Evolutionary conservation across 2,329 filamentous ascomycete species (phyloP).

Genomic region (Huntiella savannae): DNA sequence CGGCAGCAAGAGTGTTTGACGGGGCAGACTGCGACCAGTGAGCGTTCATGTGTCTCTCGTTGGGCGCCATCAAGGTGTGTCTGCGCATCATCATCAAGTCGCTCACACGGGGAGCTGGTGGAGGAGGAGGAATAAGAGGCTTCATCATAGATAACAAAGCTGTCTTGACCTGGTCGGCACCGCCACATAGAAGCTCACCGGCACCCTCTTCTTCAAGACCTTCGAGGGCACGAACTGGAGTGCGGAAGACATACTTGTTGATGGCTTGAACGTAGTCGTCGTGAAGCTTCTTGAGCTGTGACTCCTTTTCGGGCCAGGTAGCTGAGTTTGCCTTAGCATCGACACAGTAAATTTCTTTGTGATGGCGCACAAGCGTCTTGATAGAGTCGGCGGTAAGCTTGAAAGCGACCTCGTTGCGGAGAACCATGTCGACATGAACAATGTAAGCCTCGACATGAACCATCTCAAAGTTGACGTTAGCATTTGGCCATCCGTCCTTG

Average conservation of each 20-base stretch:
- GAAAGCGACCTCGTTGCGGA: slow-evolving; percentile 92
- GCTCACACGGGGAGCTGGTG: slow-evolving; percentile 5
- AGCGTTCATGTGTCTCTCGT: slow-evolving; percentile 1
- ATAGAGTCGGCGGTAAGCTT: slow-evolving; percentile 94
- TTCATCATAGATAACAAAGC: slow-evolving; percentile 72
- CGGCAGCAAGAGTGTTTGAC: slow-evolving; percentile 44
- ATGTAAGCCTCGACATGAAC: slow-evolving; percentile 93
- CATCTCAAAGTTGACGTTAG: slow-evolving; percentile 80
- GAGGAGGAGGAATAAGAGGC: slow-evolving; percentile 61
- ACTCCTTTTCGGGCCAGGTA: slow-evolving; percentile 92
- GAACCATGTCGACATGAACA: slow-evolving; percentile 97
- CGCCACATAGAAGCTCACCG: slow-evolving; percentile 78
- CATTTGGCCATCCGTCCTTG: slow-evolving; percentile 50
- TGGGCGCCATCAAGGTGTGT: slow-evolving; percentile 52
- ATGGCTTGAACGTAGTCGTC: slow-evolving; percentile 90
- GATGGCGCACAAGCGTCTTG: slow-evolving; percentile 79
- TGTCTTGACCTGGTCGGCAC: slow-evolving; percentile 83
- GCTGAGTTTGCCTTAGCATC: slow-evolving; percentile 78
- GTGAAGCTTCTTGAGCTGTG: slow-evolving; percentile 91
- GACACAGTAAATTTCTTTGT: slow-evolving; percentile 86
- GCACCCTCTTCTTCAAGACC: slow-evolving; percentile 92
- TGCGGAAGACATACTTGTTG: slow-evolving; percentile 93
- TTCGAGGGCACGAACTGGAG: slow-evolving; percentile 73
- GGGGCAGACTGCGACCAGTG: slow-evolving; percentile 34
- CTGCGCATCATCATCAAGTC: slow-evolving; percentile 80